Conservation (phyloP, 2,329 filamentous ascomycete genomes). For the Ceratocystiopsis brevicomis region DNA sequence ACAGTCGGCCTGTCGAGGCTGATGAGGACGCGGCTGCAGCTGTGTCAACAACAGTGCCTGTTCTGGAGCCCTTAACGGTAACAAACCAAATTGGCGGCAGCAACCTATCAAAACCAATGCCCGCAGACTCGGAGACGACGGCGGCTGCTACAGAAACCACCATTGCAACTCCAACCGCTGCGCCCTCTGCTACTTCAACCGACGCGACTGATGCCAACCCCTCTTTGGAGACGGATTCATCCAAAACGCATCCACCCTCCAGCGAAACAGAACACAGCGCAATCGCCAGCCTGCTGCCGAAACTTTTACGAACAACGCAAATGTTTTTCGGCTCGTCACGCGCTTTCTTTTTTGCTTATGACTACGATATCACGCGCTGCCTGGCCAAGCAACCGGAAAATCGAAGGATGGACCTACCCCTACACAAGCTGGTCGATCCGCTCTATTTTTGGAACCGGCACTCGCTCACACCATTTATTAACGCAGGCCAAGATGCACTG, state of each 20-base stretch:
- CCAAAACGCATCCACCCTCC: neutral
- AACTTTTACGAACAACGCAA: slow-evolving; percentile 65
- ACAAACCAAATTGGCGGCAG: neutral
- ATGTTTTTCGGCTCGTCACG: slow-evolving; percentile 64
- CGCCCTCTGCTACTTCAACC: neutral
- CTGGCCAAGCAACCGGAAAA: slow-evolving; percentile 20
- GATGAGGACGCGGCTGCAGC: slow-evolving; percentile 4
- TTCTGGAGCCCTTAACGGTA: too few relatives aligned
- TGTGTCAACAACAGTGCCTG: too few relatives aligned
- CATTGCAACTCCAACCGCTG: neutral
- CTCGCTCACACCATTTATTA: slow-evolving; percentile 54
- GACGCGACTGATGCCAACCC: neutral
- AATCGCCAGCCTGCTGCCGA: slow-evolving; percentile 50
- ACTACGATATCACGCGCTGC: slow-evolving; percentile 70
- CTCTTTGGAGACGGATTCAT: neutral
- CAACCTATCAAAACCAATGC: neutral
- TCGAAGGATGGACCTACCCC: slow-evolving; percentile 32
- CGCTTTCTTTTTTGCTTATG: slow-evolving; percentile 92
- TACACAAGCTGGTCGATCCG: slow-evolving; percentile 55
- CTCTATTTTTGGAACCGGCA: slow-evolving; percentile 84
- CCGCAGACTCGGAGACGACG: too few relatives aligned
- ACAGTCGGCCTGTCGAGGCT: slow-evolving; percentile 20
- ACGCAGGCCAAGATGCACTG: slow-evolving; percentile 50
- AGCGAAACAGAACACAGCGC: slow-evolving; percentile 13
- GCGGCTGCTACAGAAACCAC: neutral